Conservation (phyloP, 2,329 filamentous ascomycete genomes). For the Ophiosphaerella herpotricha region DNA sequence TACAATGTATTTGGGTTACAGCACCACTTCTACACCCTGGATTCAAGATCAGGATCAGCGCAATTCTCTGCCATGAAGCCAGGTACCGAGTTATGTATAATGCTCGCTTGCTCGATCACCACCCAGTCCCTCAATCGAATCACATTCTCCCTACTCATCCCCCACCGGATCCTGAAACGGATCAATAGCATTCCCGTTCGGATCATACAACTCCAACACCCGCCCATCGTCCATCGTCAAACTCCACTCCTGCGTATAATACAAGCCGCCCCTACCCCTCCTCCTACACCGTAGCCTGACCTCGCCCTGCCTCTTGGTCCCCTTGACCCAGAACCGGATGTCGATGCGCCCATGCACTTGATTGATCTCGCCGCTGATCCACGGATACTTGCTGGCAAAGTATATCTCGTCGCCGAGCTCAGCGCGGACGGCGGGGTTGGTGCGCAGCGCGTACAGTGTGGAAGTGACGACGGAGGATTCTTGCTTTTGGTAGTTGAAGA, state of each 20-base stretch:
- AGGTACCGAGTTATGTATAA: not conserved
- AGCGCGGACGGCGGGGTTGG: slow-evolving; percentile 72
- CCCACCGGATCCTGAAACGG: slow-evolving; percentile 60
- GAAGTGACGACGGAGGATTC: slow-evolving; percentile 81
- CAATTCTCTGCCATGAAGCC: no score
- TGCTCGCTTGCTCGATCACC: no score
- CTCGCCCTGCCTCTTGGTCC: slow-evolving; percentile 69
- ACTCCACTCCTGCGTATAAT: slow-evolving; percentile 91
- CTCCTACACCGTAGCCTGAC: slow-evolving; percentile 83
- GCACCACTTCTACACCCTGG: no score
- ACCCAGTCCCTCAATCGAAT: not conserved
- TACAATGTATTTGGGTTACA: no score
- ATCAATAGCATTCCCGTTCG: slow-evolving; percentile 57
- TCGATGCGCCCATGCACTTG: slow-evolving; percentile 90
- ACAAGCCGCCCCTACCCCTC: slow-evolving; percentile 69
- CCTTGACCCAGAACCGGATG: slow-evolving; percentile 84
- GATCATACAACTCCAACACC: slow-evolving; percentile 77
- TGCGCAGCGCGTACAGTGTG: slow-evolving; percentile 89
- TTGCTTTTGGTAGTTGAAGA: slow-evolving; percentile 99
- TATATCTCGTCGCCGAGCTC: slow-evolving; percentile 74
- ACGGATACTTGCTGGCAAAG: slow-evolving; percentile 54
- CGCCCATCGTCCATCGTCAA: slow-evolving; percentile 69
- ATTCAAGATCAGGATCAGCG: no score
- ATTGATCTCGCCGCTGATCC: slow-evolving; percentile 73
- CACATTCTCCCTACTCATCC: slow-evolving; percentile 18